Evolutionary conservation across 2,329 filamentous ascomycete species (phyloP), one percentile per base, ranked within the genome.

Genomic region (Fusarium concolor): DNA sequence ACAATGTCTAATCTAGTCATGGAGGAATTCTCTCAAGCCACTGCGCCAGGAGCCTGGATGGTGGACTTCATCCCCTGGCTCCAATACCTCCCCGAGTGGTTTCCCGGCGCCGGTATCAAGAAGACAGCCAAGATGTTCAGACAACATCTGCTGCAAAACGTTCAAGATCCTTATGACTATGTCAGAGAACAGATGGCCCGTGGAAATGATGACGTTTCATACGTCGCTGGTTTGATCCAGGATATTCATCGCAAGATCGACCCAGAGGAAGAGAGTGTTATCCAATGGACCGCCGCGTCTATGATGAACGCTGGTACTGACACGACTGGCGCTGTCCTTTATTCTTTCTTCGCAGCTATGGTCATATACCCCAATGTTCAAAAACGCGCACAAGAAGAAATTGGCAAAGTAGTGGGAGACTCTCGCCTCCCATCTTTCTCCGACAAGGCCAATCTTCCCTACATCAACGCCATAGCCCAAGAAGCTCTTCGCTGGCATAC

Each of bases 331-430:
- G 65, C 74, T 1, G 70, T 74, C 0, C 51, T 80, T 7, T 58
- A 71, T 11, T 78, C 75, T 65, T 73, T 80, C 12, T 73, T 84
- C 2, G 75, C 82, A 20, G 85, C 85, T 8, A 84, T 86, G 82
- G 67, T 79, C 0, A 65, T 82, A 2, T 76, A 79, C 17, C 76
- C 77, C 2, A 77, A 77, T 1, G 80, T 84, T 0, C 82, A 84
- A 60, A 79, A 71, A 59, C 75, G 71, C 37, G 82, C 79, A 0
- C 81, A 82, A 37, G 65, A 68, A 1, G 80, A 83, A 43, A 76
- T 86, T 6, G 81, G 85, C 43, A 54, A 72, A 0, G 77, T 85
- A 2, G 75, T 84, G 18, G 83, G 84, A 4, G 33, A 67, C 0
- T 73, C 79, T 14, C 76, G 84, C 4, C 56, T 84, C 4, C 85